phyloP scores from a whole-genome alignment of 2,329 filamentous ascomycete genomes.

The Neofusicoccum kwambonambiense region DNA sequence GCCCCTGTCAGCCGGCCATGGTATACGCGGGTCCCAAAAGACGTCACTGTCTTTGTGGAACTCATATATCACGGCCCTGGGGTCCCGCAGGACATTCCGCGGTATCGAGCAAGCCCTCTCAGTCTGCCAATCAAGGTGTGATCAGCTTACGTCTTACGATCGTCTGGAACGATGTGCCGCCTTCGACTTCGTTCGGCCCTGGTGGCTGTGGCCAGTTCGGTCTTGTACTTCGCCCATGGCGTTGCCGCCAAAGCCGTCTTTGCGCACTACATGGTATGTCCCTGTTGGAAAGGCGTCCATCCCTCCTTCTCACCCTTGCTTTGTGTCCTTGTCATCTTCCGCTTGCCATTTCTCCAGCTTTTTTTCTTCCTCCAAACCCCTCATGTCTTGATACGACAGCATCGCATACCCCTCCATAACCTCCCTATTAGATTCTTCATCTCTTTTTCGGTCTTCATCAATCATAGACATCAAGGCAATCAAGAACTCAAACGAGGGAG shows the following conservation, averaged over 20 bases:
- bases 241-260: neutral
- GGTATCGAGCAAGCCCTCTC: neutral
- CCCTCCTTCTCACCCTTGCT: neutral
- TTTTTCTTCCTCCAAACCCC: no score
- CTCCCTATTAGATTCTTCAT: no score
- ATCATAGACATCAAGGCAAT: no score
- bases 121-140: neutral
- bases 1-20: neutral
- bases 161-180: neutral
- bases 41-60: neutral
- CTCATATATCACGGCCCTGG: neutral
- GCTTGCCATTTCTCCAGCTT: neutral
- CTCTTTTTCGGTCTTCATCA: neutral
- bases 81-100: neutral
- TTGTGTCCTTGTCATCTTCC: neutral
- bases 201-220: neutral
- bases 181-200: neutral
- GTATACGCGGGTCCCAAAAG: neutral
- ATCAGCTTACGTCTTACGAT: neutral
- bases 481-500: no score
- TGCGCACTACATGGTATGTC: conserved; percentile 8
- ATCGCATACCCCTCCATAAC: no score
- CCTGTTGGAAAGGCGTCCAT: neutral
- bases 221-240: neutral
- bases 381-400: no score